A percentile compares a stretch with the other conserved stretches of the same genome.
Evolutionary conservation across 805 yeast species (phyloP).

Genomic region (Schwanniomyces polymorphus): DNA sequence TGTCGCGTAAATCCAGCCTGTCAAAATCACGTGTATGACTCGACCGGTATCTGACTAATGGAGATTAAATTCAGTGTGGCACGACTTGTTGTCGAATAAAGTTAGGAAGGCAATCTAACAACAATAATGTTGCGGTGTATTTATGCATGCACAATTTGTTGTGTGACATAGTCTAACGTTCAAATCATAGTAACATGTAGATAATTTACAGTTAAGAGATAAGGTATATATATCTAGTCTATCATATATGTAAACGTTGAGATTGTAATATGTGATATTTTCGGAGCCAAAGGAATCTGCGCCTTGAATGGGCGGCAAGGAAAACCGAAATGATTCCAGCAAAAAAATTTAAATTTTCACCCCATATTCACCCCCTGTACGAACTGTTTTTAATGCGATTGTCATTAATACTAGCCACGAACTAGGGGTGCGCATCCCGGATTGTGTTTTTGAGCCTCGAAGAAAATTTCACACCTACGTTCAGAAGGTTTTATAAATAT

Average conservation of each 20-base stretch:
- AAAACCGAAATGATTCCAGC: not conserved
- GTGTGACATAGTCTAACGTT: not conserved
- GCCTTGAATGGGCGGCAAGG: not conserved
- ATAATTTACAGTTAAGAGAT: too few relatives aligned
- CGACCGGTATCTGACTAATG: not conserved
- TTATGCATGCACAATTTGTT: not conserved
- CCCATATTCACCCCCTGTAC: constrained; percentile 1
- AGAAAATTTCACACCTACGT: constrained; percentile 1
- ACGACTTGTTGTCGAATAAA: not conserved
- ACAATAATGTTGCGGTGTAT: not conserved
- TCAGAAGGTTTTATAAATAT: not conserved
- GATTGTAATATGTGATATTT: not conserved
- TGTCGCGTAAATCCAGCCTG: too few relatives aligned
- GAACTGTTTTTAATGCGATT: not conserved
- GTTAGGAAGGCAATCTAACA: not conserved
- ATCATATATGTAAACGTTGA: not conserved
- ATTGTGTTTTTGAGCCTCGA: constrained; percentile 1
- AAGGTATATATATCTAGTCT: too few relatives aligned
- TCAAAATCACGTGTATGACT: not conserved
- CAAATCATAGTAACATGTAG: not conserved
- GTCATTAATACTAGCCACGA: constrained; percentile 1
- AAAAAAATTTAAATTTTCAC: not conserved
- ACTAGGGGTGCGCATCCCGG: constrained; percentile 2
- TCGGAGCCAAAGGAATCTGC: not conserved
- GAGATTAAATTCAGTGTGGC: not conserved